These are phyloP conservation scores for Aspergillus ustus DNA, from an alignment of 2,329 filamentous ascomycete species.

Conservation along the genomic window DNA sequence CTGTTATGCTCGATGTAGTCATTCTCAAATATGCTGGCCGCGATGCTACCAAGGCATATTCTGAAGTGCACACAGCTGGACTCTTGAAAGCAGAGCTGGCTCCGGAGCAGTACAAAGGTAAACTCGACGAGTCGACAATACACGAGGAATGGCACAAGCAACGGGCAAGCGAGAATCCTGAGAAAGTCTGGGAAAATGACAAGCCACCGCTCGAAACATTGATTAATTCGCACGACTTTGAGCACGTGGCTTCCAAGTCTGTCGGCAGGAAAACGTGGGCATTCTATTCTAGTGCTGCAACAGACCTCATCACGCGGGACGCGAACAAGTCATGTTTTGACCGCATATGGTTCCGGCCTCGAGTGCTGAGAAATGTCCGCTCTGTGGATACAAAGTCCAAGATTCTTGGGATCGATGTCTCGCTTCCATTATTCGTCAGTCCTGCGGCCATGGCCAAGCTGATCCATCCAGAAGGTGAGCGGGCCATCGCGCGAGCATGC, in stretches of 20 bases:
- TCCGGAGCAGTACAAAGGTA: slow-evolving; percentile 54
- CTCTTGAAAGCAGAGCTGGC: slow-evolving; percentile 51
- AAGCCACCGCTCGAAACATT: slow-evolving; percentile 59
- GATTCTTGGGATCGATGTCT: slow-evolving; percentile 59
- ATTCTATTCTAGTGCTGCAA: slow-evolving; percentile 70
- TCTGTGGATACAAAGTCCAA: slow-evolving; percentile 55
- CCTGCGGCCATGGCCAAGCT: slow-evolving; percentile 68
- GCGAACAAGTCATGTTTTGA: slow-evolving; percentile 61
- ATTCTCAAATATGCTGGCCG: slow-evolving; percentile 52
- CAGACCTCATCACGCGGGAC: slow-evolving; percentile 62
- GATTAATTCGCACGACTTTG: slow-evolving; percentile 66
- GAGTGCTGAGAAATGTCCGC: slow-evolving; percentile 62
- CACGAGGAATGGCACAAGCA: slow-evolving; percentile 54
- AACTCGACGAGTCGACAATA: slow-evolving; percentile 55
- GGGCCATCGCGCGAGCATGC: slow-evolving; percentile 60
- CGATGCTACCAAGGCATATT: slow-evolving; percentile 52
- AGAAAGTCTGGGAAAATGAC: slow-evolving; percentile 35
- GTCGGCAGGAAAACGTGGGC: slow-evolving; percentile 70
- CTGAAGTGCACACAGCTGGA: slow-evolving; percentile 52
- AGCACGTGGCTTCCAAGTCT: slow-evolving; percentile 58
- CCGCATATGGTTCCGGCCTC: slow-evolving; percentile 63
- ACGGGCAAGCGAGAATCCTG: slow-evolving; percentile 38
- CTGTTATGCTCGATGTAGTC: slow-evolving; percentile 31
- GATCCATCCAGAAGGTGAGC: slow-evolving; percentile 68
- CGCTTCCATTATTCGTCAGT: slow-evolving; percentile 65